phyloP scores from a whole-genome alignment of 306 rosid species.

The Quercus cerris region DNA sequence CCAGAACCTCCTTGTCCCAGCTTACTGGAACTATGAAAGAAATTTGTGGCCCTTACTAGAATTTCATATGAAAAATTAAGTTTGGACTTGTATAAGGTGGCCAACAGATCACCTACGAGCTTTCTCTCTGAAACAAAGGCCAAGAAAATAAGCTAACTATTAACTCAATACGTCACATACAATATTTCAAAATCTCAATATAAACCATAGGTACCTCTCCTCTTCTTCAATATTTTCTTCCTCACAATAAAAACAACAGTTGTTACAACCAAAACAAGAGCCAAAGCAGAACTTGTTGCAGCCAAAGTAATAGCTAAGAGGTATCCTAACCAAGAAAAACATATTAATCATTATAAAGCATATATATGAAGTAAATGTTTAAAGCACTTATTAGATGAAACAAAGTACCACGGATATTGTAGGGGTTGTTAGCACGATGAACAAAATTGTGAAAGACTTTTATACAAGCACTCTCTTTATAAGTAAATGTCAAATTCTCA shows the following conservation, averaged over 20 bases:
- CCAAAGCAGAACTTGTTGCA: slow-evolving; percentile 35
- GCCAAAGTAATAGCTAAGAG: slow-evolving; percentile 35
- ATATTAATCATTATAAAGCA: not conserved
- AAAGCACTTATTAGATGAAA: no score
- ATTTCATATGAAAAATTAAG: slow-evolving; percentile 58
- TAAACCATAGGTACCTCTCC: slow-evolving; percentile 41
- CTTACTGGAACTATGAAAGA: slow-evolving; percentile 51
- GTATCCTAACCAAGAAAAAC: slow-evolving; percentile 33
- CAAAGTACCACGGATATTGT: not conserved
- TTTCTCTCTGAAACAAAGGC: slow-evolving; percentile 41
- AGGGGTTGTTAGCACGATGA: not conserved
- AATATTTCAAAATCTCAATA: not conserved
- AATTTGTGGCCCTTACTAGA: slow-evolving; percentile 69
- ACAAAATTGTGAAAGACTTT: no score
- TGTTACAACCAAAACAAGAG: slow-evolving; percentile 36
- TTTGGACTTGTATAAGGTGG: slow-evolving; percentile 47
- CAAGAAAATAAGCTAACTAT: not conserved
- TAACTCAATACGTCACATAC: not conserved
- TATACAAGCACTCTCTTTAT: not conserved
- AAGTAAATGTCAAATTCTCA: not conserved
- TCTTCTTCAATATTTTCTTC: slow-evolving; percentile 38
- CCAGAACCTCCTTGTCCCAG: slow-evolving; percentile 90
- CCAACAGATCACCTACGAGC: slow-evolving; percentile 53
- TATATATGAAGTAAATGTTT: no score
- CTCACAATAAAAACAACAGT: slow-evolving; percentile 39